Evolutionary conservation across 2,329 filamentous ascomycete genomes (phyloP).

Genomic region (Ramichloridium luteum): DNA sequence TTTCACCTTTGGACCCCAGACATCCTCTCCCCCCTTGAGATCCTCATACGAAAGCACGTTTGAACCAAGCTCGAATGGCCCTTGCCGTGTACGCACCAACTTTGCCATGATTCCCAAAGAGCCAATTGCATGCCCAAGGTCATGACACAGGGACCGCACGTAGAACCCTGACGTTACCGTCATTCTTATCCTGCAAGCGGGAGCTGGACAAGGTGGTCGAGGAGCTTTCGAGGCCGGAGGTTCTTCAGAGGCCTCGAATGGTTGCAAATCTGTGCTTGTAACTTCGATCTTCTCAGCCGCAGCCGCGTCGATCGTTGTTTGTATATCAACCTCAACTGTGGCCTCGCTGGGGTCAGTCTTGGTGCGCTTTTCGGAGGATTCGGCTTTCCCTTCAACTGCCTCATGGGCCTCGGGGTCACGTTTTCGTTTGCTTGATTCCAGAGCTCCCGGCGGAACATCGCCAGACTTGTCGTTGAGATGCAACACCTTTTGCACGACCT

Average conservation of each 20-base stretch:
- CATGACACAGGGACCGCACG: slow-evolving; percentile 84
- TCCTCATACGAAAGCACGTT: slow-evolving; percentile 73
- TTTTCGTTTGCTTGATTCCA: slow-evolving; percentile 19
- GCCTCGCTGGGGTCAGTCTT: slow-evolving; percentile 18
- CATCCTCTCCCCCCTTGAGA: slow-evolving; percentile 59
- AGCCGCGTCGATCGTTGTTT: not conserved
- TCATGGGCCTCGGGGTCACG: slow-evolving; percentile 13
- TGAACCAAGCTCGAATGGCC: slow-evolving; percentile 59
- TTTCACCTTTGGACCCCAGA: slow-evolving; percentile 66
- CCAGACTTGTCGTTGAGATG: slow-evolving; percentile 25
- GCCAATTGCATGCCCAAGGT: slow-evolving; percentile 69
- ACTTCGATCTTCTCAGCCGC: not conserved
- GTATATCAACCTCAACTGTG: not conserved
- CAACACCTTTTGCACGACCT: slow-evolving; percentile 57
- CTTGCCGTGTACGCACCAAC: slow-evolving; percentile 69
- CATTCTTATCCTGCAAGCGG: slow-evolving; percentile 74
- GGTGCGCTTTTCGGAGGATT: slow-evolving; percentile 26
- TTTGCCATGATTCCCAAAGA: slow-evolving; percentile 80
- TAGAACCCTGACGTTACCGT: slow-evolving; percentile 95
- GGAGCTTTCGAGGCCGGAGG: not conserved
- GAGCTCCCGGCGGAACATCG: slow-evolving; percentile 12
- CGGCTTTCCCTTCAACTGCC: slow-evolving; percentile 4
- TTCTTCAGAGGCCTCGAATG: slow-evolving; percentile 2
- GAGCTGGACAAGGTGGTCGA: slow-evolving; percentile 32
- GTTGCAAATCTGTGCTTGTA: not conserved